Base-by-base conservation (phyloP, 2,329 filamentous ascomycete genomes). In the Xylaria sp. region DNA sequence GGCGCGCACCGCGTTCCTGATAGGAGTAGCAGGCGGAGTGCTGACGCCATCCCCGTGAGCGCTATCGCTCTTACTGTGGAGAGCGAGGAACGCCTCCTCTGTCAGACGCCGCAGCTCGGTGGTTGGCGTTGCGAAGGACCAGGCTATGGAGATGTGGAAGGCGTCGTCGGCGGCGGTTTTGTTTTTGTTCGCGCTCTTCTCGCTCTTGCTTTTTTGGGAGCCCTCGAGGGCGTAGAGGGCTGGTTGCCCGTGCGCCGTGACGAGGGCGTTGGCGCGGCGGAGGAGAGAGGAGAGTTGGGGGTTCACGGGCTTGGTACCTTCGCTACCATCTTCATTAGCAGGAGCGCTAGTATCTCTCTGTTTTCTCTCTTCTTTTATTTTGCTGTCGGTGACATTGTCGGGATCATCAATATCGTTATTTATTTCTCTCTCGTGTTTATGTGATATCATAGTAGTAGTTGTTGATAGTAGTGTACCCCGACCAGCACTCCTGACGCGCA, bases 61-160 rank as follows among this genome's bases (percentile, higher is more conserved):
- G 13, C 8, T 20, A n/a, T n/a, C 7, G 6, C 9, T 25, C 7
- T 23, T 8, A 34, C 31, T 3, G 8, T n/a, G 20, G n/a, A 9
- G 7, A 37, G 54, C 23, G 15, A 46, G 15, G 41, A 72, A 82
- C 3, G 80, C 71, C 3, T 71, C 67, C 2, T 78, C 74, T 0
- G 84, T 86, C 31, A 75, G 76, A 59, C 78, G 71, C 18, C 76
- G 75, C 15, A 86, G 76, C 41, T 86, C 83, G 2, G 81, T 82
- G 0, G 39, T 63, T n/a, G 89, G 90, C 51, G 82, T 78, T 10
- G 84, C 80, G 70, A 95, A 85, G 0, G 88, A 91, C 96, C 95
- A 98, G 0, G 91, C 96, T 65, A 99, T 89, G 55, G 94, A 97
- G 69, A 98, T 83, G 80, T 99, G 96, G 77, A 98, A 98, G 25